Evolutionary conservation across 345 rosid species (phyloP), one percentile per base, ranked within the genome.

Genomic region (Punica granatum): DNA sequence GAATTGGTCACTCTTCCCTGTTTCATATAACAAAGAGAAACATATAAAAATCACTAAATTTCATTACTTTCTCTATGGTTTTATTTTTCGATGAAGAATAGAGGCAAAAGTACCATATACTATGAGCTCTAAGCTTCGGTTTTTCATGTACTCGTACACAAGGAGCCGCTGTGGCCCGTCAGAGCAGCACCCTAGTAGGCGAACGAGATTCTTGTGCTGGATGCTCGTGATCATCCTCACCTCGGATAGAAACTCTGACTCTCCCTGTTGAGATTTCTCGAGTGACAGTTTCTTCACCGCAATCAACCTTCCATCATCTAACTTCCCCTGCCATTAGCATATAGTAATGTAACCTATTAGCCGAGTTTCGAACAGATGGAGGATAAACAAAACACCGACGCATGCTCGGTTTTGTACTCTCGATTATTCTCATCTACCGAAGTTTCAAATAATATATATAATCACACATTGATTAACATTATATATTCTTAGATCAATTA

Each of bases 201-300:
- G 82, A 67, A 88, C 93, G 43, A 88, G 76, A 71, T 88, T 88
- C 78, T 82, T 88, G 75, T 83, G 93, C 66, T 88, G 90, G 72
- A 85, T 88, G 73, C 90, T 85, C 33, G 93, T 88, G 74, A 88
- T 85, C 88, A 88, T 73, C 76, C 83, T 88, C 74, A 80, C 93
- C 68, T 83, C 88, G 19, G 93, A 71, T 15, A 85, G 81, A 69
- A 88, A 88, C 64, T 88, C 90, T 2, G 82, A 68, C 63, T 88
- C 90, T 60, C 90, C 93, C 74, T 88, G 90, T 32, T 80, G 83
- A 30, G 93, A 88, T 81, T 77, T 88, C 3, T 79, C 87, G 36
- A 72, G 72, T 13, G 83, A 75, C 68, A 83, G 72, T 49, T 67
- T 73, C 64, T 82, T 88, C 39, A 85, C 81, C 0, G 93, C 90